Conservation (phyloP, 345 rosid species). For the Citrus reticulata region DNA sequence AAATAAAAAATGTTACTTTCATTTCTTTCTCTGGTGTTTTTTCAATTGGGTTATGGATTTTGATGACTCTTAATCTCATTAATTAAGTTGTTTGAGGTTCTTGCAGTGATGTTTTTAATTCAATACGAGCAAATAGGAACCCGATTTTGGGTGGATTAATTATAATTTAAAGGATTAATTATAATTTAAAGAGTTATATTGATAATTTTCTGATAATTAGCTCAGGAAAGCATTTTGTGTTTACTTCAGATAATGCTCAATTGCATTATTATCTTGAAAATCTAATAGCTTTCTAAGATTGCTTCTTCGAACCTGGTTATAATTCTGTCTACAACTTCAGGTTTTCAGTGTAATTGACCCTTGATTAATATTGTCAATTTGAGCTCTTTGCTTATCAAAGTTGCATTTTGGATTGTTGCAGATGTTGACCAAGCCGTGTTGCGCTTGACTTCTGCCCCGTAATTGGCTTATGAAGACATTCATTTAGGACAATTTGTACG, state of each 20-base stretch:
- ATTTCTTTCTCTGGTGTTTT: neutral
- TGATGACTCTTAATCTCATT: neutral
- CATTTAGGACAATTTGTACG: neutral
- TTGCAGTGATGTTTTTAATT: neutral
- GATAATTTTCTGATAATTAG: neutral
- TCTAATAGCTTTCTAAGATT: neutral
- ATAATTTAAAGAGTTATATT: neutral
- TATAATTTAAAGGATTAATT: neutral
- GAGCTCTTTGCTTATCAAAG: neutral
- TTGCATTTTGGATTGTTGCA: conserved; percentile 11
- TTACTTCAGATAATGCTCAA: neutral
- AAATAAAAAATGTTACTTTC: neutral
- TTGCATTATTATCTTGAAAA: neutral
- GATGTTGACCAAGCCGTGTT: conserved; percentile 4
- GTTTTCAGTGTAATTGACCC: neutral
- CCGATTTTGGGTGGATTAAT: neutral
- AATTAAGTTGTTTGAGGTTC: neutral
- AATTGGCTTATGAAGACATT: conserved; percentile 5
- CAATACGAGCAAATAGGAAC: neutral
- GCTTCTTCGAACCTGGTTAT: neutral
- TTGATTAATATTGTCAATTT: neutral
- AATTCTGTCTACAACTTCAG: neutral
- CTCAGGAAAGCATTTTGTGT: neutral
- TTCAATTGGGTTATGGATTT: neutral
- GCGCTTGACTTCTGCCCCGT: neutral